A percentile compares a stretch with the other conserved stretches of the same genome.
phyloP scores from a whole-genome alignment of 805 yeast genomes.

The Wickerhamomyces hampshirensis region DNA sequence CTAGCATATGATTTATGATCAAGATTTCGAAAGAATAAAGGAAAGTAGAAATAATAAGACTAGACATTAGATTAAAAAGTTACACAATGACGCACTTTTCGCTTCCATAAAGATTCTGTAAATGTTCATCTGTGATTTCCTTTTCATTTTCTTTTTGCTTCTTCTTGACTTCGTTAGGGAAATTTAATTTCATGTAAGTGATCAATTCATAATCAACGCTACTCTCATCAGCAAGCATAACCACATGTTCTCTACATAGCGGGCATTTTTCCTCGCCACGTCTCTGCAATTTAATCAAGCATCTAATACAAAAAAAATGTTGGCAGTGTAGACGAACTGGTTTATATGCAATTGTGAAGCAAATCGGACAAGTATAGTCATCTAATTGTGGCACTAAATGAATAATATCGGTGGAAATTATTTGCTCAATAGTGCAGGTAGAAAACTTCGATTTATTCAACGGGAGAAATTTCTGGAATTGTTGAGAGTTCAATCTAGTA shows the following conservation, averaged over 20 bases:
- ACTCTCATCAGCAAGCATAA: slow-evolving; percentile 50
- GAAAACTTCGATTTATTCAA: slow-evolving; percentile 22
- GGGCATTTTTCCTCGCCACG: slow-evolving; percentile 60
- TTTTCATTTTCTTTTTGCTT: slow-evolving; percentile 52
- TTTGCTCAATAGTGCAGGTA: slow-evolving; percentile 22
- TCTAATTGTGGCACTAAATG: slow-evolving; percentile 67
- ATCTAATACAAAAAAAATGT: slow-evolving; percentile 69
- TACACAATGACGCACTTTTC: slow-evolving; percentile 14
- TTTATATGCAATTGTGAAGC: slow-evolving; percentile 64
- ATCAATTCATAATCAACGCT: slow-evolving; percentile 54
- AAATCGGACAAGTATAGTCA: slow-evolving; percentile 72
- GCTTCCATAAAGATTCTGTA: slow-evolving; percentile 18
- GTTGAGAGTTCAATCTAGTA: slow-evolving; percentile 46
- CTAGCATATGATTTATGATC: too few relatives aligned
- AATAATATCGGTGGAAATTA: slow-evolving; percentile 50
- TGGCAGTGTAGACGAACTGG: slow-evolving; percentile 62
- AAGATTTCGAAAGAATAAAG: too few relatives aligned
- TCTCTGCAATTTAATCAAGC: slow-evolving; percentile 64
- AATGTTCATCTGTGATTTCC: slow-evolving; percentile 41
- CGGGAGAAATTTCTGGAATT: slow-evolving; percentile 41
- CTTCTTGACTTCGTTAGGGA: slow-evolving; percentile 63
- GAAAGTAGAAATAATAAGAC: background rate
- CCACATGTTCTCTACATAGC: slow-evolving; percentile 50
- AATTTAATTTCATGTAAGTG: slow-evolving; percentile 50
- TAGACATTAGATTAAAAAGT: background rate